Percentiles rank a stretch among this genome's conserved stretches.
These are phyloP conservation scores for Phytophthora tubulina DNA, from an alignment of 352 stramenopile genomes.

Conservation along the genomic window DNA sequence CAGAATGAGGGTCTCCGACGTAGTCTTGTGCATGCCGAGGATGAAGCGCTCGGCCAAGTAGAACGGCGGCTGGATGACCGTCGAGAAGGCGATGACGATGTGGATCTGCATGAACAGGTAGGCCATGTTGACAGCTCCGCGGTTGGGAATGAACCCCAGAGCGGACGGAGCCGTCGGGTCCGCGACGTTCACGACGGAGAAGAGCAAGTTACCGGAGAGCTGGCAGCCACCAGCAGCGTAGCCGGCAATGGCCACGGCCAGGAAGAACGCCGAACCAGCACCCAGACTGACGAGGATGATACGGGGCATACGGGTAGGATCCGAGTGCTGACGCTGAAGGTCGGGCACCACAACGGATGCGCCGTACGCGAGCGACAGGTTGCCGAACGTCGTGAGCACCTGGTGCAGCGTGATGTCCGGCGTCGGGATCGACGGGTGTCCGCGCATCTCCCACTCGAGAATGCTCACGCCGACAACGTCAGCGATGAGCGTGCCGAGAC, in stretches of 20 bases:
- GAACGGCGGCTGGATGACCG: conserved; percentile 53
- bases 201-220: conserved; percentile 48
- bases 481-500: conserved; percentile 43
- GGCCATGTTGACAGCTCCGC: conserved; percentile 43
- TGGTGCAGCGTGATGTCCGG: conserved; percentile 47
- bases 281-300: conserved; percentile 51
- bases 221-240: conserved; percentile 54
- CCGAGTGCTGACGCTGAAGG: conserved; percentile 52
- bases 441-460: conserved; percentile 44
- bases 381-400: conserved; percentile 44
- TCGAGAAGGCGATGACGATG: conserved; percentile 56
- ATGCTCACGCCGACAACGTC: conserved; percentile 42
- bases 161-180: conserved; percentile 31
- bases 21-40: conserved; percentile 49
- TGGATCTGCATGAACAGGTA: conserved; percentile 56
- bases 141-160: conserved; percentile 37
- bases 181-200: conserved; percentile 44
- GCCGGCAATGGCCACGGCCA: conserved; percentile 48
- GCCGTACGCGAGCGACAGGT: conserved; percentile 50
- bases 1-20: conserved; percentile 1
- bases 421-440: conserved; percentile 30
- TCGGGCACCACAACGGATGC: conserved; percentile 45
- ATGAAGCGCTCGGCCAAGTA: conserved; percentile 56
- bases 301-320: conserved; percentile 58
- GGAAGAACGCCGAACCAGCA: conserved; percentile 54